Evolutionary conservation across 164 flowering plant genomes (phyloP).

Genomic region (Akebia trifoliata): DNA sequence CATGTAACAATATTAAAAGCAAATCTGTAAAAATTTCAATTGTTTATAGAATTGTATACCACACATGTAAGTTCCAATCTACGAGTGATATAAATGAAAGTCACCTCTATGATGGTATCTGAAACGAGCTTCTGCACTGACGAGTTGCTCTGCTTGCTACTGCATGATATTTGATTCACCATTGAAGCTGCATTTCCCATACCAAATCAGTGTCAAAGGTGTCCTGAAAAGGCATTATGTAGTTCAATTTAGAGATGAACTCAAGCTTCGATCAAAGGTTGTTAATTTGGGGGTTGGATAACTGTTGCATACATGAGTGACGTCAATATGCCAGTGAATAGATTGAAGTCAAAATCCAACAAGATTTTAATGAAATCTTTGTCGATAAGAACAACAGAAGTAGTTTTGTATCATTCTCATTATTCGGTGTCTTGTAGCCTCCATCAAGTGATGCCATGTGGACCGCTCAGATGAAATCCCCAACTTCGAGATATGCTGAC

Average conservation of each 20-base stretch:
- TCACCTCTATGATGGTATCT: slow-evolving; percentile 78
- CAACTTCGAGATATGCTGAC: too few species aligned
- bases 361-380: too few species aligned
- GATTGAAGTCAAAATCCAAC: too few species aligned
- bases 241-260: slow-evolving; percentile 24
- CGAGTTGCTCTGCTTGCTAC: slow-evolving; percentile 29
- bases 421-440: too few species aligned
- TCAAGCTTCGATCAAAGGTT: slow-evolving; percentile 1
- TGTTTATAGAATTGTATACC: not conserved
- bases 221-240: slow-evolving; percentile 53
- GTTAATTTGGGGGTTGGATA: not conserved
- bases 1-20: slow-evolving; percentile 1
- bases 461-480: too few species aligned
- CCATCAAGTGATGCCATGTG: too few species aligned
- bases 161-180: slow-evolving; percentile 81
- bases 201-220: slow-evolving; percentile 69
- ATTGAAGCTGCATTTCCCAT: slow-evolving; percentile 93
- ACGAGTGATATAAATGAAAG: not conserved
- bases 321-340: not conserved
- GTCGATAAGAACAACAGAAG: too few species aligned
- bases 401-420: too few species aligned
- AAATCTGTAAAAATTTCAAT: not conserved
- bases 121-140: slow-evolving; percentile 60
- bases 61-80: not conserved
- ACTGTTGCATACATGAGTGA: not conserved